Percentiles rank a stretch among this genome's conserved stretches.
Conservation (phyloP, 2,329 filamentous ascomycete species). For the Beauveria asiatica region DNA sequence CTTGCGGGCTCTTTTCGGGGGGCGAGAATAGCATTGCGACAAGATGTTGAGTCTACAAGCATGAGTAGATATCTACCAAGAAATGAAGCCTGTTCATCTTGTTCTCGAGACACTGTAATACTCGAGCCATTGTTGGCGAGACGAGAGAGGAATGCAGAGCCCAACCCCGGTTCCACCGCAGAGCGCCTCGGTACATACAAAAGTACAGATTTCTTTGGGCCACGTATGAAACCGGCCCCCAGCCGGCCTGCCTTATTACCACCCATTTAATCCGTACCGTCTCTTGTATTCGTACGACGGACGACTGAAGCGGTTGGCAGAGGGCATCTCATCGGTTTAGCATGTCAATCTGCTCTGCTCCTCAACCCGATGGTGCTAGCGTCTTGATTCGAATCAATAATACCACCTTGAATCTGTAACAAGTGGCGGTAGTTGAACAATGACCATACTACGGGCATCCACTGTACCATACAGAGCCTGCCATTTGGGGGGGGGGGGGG, state of each 20-base stretch:
- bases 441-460: neutral
- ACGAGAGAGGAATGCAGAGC: neutral
- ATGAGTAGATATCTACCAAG: too few relatives aligned
- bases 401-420: neutral
- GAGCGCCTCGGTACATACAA: neutral
- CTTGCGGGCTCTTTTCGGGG: too few relatives aligned
- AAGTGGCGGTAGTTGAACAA: neutral
- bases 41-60: too few relatives aligned
- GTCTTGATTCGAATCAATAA: neutral
- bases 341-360: neutral
- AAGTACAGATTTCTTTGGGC: too few relatives aligned
- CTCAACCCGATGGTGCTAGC: neutral
- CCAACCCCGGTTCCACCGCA: neutral
- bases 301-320: neutral
- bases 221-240: neutral
- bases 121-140: neutral
- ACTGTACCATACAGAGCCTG: too few relatives aligned
- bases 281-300: neutral
- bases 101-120: too few relatives aligned
- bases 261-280: too few relatives aligned
- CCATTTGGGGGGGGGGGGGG: too few relatives aligned
- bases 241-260: neutral
- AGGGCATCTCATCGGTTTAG: neutral
- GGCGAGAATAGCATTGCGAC: neutral
- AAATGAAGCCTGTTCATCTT: too few relatives aligned